Evolutionary conservation across 805 yeast genomes (phyloP).

Genomic region (Wickerhamiella cacticola): DNA sequence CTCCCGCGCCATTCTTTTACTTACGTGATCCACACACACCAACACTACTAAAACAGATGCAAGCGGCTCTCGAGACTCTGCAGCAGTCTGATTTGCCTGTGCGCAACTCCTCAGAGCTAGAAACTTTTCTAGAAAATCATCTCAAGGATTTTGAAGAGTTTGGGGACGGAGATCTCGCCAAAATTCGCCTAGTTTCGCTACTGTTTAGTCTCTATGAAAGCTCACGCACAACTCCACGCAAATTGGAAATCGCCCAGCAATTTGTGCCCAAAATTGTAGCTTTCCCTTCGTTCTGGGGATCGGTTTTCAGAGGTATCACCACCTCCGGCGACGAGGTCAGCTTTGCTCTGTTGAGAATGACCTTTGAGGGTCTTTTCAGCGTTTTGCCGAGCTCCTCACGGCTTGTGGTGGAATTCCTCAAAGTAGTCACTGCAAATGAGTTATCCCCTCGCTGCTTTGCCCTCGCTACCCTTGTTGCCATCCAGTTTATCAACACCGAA

Average conservation of each 20-base stretch:
- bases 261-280: slow-evolving; percentile 15
- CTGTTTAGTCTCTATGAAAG: slow-evolving; percentile 7
- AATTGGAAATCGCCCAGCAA: slow-evolving; percentile 13
- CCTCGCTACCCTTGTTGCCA: slow-evolving; percentile 17
- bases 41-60: background rate
- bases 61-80: slow-evolving; percentile 8
- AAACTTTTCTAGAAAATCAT: slow-evolving; percentile 15
- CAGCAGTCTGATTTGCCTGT: background rate
- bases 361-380: slow-evolving; percentile 19
- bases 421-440: background rate
- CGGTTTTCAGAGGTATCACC: slow-evolving; percentile 14
- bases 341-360: slow-evolving; percentile 18
- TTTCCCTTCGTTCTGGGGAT: slow-evolving; percentile 16
- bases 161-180: background rate
- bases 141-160: slow-evolving; percentile 12
- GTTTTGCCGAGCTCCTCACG: slow-evolving; percentile 20
- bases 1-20: too few species aligned
- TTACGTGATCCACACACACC: slow-evolving; percentile 2
- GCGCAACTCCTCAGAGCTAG: slow-evolving; percentile 17
- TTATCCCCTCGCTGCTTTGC: slow-evolving; percentile 8
- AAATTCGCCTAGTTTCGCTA: slow-evolving; percentile 8
- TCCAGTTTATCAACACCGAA: slow-evolving; percentile 24
- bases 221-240: background rate
- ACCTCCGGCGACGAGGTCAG: slow-evolving; percentile 3
- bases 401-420: slow-evolving; percentile 19